Evolutionary conservation across 305 asterid species (phyloP).

Genomic region (Fraxinus velutina): DNA sequence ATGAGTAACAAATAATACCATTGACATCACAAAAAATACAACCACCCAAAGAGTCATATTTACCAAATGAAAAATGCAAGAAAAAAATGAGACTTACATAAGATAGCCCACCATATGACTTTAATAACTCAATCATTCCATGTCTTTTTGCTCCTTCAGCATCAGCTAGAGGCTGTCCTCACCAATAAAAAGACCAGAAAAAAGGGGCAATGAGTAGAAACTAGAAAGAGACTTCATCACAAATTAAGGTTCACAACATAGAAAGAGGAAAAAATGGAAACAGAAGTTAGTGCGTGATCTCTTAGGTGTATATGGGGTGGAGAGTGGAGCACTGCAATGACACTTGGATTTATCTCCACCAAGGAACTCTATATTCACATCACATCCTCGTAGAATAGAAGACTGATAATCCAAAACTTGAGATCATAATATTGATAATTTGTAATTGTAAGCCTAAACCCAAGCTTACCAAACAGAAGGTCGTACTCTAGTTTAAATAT

Average conservation of each 20-base stretch:
- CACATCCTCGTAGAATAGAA: background rate
- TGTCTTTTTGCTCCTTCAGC: conserved; percentile 85
- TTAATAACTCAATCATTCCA: conserved; percentile 66
- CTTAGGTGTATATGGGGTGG: background rate
- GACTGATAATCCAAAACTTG: background rate
- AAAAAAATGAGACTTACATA: conserved; percentile 55
- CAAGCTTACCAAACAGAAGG: background rate
- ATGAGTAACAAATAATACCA: background rate
- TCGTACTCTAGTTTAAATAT: background rate
- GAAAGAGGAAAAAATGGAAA: background rate
- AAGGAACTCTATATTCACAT: background rate
- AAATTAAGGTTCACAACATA: background rate
- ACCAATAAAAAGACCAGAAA: conserved; percentile 21
- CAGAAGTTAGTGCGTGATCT: background rate
- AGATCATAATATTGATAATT: background rate
- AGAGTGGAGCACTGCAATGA: background rate
- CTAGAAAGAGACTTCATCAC: conserved; percentile 13
- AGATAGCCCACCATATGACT: conserved; percentile 77
- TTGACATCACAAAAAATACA: background rate
- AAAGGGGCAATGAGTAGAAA: background rate
- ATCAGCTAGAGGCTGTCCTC: conserved; percentile 92
- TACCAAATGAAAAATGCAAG: conserved; percentile 11
- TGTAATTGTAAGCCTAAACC: background rate
- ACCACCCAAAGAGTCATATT: background rate
- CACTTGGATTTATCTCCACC: background rate